phyloP scores from a whole-genome alignment of 192 early-diverging fungal species.

The Backusella circina region DNA sequence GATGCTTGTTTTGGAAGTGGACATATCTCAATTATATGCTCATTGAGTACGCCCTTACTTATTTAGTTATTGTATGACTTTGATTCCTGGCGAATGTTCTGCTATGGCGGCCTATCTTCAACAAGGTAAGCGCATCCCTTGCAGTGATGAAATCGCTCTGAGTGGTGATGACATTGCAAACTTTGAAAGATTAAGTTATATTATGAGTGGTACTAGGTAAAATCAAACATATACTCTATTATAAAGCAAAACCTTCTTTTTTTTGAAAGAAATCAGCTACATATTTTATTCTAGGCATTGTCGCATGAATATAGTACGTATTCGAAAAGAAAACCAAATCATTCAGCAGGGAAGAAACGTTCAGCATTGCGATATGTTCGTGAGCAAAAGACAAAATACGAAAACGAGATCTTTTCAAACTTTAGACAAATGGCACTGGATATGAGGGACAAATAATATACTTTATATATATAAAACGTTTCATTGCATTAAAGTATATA shows the following conservation, averaged over 20 bases:
- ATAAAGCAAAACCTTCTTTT: neutral
- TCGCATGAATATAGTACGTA: constrained; percentile 92
- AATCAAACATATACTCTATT: neutral
- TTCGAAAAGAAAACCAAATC: constrained; percentile 95
- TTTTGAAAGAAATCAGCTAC: no score
- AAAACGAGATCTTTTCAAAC: constrained; percentile 85
- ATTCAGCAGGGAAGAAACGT: constrained; percentile 92
- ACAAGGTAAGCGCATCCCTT: constrained; percentile 90
- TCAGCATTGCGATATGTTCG: constrained; percentile 79
- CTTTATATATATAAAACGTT: no score
- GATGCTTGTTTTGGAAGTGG: constrained; percentile 15
- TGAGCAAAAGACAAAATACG: constrained; percentile 84
- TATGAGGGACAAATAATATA: no score
- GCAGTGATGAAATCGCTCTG: constrained; percentile 94
- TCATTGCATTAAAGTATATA: no score
- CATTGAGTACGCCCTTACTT: constrained; percentile 6
- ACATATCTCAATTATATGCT: constrained; percentile 32
- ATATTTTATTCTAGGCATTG: constrained; percentile 58
- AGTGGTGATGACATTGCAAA: constrained; percentile 78
- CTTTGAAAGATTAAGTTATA: constrained; percentile 85
- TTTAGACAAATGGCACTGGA: constrained; percentile 70
- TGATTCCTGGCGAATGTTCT: constrained; percentile 85
- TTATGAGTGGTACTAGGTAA: constrained; percentile 92
- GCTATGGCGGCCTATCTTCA: constrained; percentile 89
- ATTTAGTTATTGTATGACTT: constrained; percentile 68